These are phyloP conservation scores for Geotrichum restrictum DNA, from an alignment of 1,139 yeast species.

Conservation along the genomic window DNA sequence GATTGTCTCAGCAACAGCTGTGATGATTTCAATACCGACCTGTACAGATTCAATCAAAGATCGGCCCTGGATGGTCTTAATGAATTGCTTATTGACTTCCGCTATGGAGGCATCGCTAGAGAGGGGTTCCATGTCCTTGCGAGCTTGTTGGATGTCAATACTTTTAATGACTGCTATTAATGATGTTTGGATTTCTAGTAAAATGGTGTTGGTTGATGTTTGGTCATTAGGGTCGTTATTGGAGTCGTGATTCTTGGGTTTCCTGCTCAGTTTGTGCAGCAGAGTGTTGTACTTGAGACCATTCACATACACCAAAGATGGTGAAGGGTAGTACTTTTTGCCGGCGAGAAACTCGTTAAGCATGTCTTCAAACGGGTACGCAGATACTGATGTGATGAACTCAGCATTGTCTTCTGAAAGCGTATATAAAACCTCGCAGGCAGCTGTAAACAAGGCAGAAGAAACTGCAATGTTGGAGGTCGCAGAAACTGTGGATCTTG, in stretches of 20 bases:
- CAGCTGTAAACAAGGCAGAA: conserved; percentile 20
- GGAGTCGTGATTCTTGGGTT: background rate
- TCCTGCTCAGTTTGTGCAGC: conserved; percentile 2
- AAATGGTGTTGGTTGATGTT: conserved; percentile 22
- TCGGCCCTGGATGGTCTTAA: conserved; percentile 47
- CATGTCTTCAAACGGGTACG: conserved; percentile 14
- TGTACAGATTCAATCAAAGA: conserved; percentile 59
- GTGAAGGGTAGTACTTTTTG: conserved; percentile 20
- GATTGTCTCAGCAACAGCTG: conserved; percentile 66
- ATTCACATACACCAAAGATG: conserved; percentile 29
- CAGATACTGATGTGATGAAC: conserved; percentile 20
- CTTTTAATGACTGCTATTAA: conserved; percentile 26
- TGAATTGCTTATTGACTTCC: conserved; percentile 42
- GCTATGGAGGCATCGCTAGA: conserved; percentile 25
- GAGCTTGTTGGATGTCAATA: conserved; percentile 46
- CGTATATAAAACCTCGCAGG: conserved; percentile 28
- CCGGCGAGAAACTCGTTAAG: conserved; percentile 13
- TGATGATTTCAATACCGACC: conserved; percentile 64
- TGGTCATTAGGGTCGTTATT: background rate
- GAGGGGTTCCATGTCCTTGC: conserved; percentile 37
- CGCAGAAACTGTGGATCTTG: conserved; percentile 10
- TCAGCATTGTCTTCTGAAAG: conserved; percentile 30
- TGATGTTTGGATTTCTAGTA: conserved; percentile 29
- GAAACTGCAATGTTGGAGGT: conserved; percentile 1
- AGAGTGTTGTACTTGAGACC: conserved; percentile 30